A percentile compares a stretch with the other conserved stretches of the same genome.
Evolutionary conservation across 805 yeast genomes (phyloP).

Genomic region (Candida takata): DNA sequence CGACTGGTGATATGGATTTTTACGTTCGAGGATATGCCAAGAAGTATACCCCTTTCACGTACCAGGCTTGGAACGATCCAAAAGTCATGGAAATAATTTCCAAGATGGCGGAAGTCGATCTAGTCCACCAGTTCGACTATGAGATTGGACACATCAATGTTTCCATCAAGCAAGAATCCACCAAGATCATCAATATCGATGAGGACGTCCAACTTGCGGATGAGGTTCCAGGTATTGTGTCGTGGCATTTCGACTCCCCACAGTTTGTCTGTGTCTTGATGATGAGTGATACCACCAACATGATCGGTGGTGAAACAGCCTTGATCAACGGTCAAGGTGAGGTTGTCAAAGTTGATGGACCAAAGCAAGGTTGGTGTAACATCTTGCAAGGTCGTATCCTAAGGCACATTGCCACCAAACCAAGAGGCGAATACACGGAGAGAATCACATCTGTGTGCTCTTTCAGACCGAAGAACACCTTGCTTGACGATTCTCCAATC

Average conservation of each 20-base stretch:
- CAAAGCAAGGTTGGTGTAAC: constrained; percentile 43
- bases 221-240: constrained; percentile 45
- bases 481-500: constrained; percentile 33
- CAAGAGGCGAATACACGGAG: constrained; percentile 30
- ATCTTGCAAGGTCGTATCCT: constrained; percentile 41
- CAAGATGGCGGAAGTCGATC: constrained; percentile 41
- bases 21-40: constrained; percentile 45
- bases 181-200: constrained; percentile 5
- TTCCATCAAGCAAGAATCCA: constrained; percentile 30
- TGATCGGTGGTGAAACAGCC: constrained; percentile 58
- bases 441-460: constrained; percentile 38
- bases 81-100: constrained; percentile 45
- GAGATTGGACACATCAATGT: constrained; percentile 50
- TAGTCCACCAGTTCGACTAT: constrained; percentile 31
- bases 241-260: constrained; percentile 60
- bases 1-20: constrained; percentile 42
- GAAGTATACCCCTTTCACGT: constrained; percentile 41
- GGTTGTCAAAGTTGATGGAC: constrained; percentile 28
- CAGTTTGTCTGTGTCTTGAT: constrained; percentile 60
- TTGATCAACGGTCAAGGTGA: constrained; percentile 30
- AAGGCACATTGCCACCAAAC: constrained; percentile 41
- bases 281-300: constrained; percentile 49
- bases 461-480: constrained; percentile 34
- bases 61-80: constrained; percentile 55
- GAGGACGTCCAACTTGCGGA: constrained; percentile 8